Conservation (phyloP, 2,329 filamentous ascomycete species). For the Phaeosphaeriaceae sp. region DNA sequence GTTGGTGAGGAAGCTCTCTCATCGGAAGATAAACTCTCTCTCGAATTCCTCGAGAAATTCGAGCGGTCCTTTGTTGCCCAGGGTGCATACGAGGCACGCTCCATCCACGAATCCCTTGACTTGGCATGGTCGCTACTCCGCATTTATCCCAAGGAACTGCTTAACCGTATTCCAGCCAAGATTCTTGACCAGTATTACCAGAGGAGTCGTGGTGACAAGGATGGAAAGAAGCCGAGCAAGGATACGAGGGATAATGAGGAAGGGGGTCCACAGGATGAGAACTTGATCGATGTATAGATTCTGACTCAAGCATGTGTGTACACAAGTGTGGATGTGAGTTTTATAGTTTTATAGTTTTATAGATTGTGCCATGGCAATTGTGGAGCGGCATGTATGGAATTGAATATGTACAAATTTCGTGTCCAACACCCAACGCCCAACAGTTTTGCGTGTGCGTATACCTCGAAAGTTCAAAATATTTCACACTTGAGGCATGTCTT, state of each 20-base stretch:
- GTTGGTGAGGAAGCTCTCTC: constrained; percentile 97
- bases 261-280: constrained; percentile 42
- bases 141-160: constrained; percentile 96
- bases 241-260: constrained; percentile 54
- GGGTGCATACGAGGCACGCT: constrained; percentile 88
- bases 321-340: constrained; percentile 1
- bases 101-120: constrained; percentile 92
- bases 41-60: constrained; percentile 99
- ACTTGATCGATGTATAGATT: constrained; percentile 48
- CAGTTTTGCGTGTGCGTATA: no score
- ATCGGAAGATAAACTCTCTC: constrained; percentile 93
- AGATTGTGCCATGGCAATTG: not conserved
- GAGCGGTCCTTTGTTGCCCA: constrained; percentile 94
- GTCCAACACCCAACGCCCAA: no score
- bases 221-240: constrained; percentile 46
- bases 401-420: constrained; percentile 28
- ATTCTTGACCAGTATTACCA: constrained; percentile 60
- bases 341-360: constrained; percentile 6
- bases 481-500: no score
- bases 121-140: constrained; percentile 94
- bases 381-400: constrained; percentile 22
- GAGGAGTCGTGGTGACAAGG: constrained; percentile 47
- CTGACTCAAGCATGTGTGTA: constrained; percentile 7
- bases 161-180: constrained; percentile 76
- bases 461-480: no score